Conservation (phyloP, 176 grass and related monocot species). For the Bromus sterilis region DNA sequence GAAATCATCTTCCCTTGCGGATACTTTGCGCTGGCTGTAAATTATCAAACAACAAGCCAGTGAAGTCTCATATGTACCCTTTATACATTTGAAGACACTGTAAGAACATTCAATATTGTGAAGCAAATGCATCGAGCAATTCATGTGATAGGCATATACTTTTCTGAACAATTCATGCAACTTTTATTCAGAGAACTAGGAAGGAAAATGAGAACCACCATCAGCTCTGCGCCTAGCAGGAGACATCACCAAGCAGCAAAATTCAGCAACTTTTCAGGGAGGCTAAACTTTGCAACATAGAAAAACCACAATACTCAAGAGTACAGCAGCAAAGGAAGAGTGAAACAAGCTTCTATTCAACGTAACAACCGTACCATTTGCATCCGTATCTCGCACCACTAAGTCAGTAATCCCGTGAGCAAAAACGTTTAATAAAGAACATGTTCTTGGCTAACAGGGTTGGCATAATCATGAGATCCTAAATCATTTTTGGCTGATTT, state of each 20-base stretch:
- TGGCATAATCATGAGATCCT: background rate
- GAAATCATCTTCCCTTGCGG: background rate
- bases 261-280: background rate
- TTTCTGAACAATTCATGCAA: background rate
- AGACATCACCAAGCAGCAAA: background rate
- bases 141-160: background rate
- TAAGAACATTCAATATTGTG: background rate
- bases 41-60: background rate
- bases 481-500: background rate
- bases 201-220: background rate
- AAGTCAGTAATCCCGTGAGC: background rate
- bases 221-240: background rate
- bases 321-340: background rate
- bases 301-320: background rate
- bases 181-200: conserved; percentile 1
- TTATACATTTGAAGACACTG: too few species aligned
- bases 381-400: background rate
- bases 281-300: background rate
- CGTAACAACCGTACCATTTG: background rate
- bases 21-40: background rate
- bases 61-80: too few species aligned
- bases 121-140: background rate
- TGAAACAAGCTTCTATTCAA: background rate
- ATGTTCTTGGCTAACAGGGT: background rate
- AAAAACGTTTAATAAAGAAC: background rate